Evolutionary conservation across 1,139 yeast genomes (phyloP), one percentile per base, ranked within the genome.

Genomic region (Kodamaea suecica): DNA sequence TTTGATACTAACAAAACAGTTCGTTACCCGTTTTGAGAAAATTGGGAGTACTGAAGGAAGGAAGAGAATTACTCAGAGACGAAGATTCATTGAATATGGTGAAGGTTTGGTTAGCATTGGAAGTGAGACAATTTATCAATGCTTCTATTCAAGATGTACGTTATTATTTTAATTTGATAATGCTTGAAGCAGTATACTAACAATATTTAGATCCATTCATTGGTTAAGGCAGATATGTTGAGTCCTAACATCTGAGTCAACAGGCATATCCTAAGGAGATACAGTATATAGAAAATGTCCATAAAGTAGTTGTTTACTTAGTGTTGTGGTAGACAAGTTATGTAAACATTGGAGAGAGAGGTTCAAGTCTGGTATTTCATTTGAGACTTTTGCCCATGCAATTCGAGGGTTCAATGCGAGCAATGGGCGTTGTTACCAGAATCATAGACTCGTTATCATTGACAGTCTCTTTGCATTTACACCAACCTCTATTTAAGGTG

Each of bases 91-190:
- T 85, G 38, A 78, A 84, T 16, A 86, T 88, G 95, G 64, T 86
- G 41, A 86, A 86, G 55, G 92, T 90, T 16, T 90, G 97, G 97
- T 53, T 87, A 36, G 92, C 95, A 0, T 64, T 92, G 27, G 97
- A 92, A 61, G 82, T 86, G 4, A 75, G 97, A 54, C 95, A 85
- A 56, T 80, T 90, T 50, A 80, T 92, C 56, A 80, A 71, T 47
- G 86, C 95, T 17, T 83, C 95, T 2, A 76, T 86, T n/a, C 84
- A 82, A 53, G 95, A 86, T 50, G 30, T 27, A 17, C n/a, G 30
- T 27, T 8, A 8, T 82, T 78, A 8, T 20, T 20, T 20, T 20
- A 8, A 20, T 20, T 8, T 20, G 23, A 20, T 21, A 3, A 10
- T 7, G 15, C 7, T 29, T 23, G 15, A 5, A n/a, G 29, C n/a